phyloP scores from a whole-genome alignment of 23 red algal species.

The Chondrus crispus region DNA sequence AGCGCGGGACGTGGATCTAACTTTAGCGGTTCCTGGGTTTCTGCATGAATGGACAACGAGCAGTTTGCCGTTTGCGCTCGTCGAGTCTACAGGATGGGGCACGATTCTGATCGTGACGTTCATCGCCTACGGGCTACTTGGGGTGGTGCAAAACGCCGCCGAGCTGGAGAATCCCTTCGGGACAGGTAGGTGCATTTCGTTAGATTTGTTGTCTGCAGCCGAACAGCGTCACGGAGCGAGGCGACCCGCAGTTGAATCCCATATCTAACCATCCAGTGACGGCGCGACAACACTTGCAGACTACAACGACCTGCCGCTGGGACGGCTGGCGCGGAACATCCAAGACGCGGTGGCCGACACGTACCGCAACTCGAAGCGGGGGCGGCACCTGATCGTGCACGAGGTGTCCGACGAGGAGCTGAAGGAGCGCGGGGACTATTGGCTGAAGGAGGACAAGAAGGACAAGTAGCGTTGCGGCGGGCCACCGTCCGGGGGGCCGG shows the following conservation, averaged over 20 bases:
- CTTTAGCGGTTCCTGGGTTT: no score
- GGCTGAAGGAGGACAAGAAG: conserved; percentile 1
- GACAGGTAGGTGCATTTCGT: conserved; percentile 9
- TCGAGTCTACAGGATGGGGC: conserved; percentile 45
- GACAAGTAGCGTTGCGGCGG: not conserved
- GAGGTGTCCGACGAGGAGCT: conserved; percentile 23
- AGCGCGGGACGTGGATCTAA: not conserved
- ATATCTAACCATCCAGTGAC: not conserved
- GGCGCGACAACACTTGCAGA: not conserved
- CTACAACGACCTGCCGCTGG: conserved; percentile 57
- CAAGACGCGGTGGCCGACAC: conserved; percentile 38
- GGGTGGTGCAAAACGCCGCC: conserved; percentile 42
- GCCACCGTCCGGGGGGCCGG: not conserved
- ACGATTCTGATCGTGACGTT: conserved; percentile 44
- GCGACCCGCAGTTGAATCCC: not conserved
- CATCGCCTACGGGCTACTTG: conserved; percentile 57
- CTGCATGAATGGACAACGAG: not conserved
- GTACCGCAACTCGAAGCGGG: not conserved
- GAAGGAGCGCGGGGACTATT: conserved; percentile 13
- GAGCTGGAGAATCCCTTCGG: conserved; percentile 66
- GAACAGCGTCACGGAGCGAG: not conserved
- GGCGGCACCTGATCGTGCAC: not conserved
- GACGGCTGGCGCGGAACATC: conserved; percentile 39
- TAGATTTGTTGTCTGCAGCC: not conserved
- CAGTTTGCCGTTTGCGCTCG: conserved; percentile 58